Evolutionary conservation across 805 yeast genomes (phyloP).

Genomic region (Wickerhamiella allomyrinae): DNA sequence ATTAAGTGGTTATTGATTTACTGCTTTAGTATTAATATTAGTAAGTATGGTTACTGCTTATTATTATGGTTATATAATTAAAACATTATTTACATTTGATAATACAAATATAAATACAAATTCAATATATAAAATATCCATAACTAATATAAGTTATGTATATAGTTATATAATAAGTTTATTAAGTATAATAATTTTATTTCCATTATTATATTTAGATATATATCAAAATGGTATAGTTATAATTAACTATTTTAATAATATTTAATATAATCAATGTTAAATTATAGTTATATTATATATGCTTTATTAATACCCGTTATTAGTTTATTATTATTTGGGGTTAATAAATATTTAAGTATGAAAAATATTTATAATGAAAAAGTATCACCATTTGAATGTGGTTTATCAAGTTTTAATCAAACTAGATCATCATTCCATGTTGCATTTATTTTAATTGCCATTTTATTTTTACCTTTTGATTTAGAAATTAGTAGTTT

Average conservation of each 20-base stretch:
- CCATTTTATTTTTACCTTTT: neutral
- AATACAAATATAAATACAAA: constrained; percentile 5
- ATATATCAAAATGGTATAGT: constrained; percentile 13
- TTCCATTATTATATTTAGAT: constrained; percentile 13
- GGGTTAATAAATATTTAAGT: constrained; percentile 13
- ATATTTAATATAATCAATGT: neutral
- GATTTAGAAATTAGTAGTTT: constrained; percentile 5
- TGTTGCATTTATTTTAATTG: constrained; percentile 7
- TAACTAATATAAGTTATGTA: constrained; percentile 2
- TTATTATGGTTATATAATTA: constrained; percentile 12
- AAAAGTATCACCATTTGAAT: constrained; percentile 11
- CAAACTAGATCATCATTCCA: constrained; percentile 4
- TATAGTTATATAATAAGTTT: constrained; percentile 6
- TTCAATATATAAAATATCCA: constrained; percentile 8
- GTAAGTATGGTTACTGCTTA: constrained; percentile 13
- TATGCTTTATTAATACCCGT: constrained; percentile 5
- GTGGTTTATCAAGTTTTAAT: constrained; percentile 13
- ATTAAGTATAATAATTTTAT: constrained; percentile 14
- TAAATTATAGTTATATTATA: constrained; percentile 6
- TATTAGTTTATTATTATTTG: constrained; percentile 12
- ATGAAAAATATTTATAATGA: constrained; percentile 13
- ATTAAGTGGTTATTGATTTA: constrained; percentile 3
- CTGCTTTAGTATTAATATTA: constrained; percentile 11
- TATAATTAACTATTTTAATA: constrained; percentile 13
- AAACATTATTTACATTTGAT: constrained; percentile 10